Conservation (phyloP, 2,329 filamentous ascomycete genomes). For the Cladosporium sp. region DNA sequence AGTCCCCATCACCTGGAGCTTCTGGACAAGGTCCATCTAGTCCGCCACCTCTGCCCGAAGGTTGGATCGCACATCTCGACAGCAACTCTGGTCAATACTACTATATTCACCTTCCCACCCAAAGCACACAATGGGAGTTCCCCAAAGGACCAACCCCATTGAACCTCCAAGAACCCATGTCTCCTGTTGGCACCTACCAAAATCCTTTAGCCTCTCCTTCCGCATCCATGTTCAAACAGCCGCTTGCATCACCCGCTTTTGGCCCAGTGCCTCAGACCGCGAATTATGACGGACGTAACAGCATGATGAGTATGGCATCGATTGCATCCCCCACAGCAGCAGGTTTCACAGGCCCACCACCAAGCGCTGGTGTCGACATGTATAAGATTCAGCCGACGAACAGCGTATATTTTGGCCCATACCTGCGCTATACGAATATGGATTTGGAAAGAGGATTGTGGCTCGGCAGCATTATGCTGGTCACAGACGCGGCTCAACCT, state of each 20-base stretch:
- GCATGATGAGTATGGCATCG: constrained; percentile 75
- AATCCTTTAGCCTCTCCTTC: constrained; percentile 43
- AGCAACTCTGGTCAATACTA: constrained; percentile 97
- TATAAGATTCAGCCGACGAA: constrained; percentile 94
- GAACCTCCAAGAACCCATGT: constrained; percentile 78
- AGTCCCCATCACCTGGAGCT: constrained; percentile 32
- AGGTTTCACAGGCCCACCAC: constrained; percentile 88
- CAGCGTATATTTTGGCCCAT: constrained; percentile 95
- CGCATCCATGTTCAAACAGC: constrained; percentile 55
- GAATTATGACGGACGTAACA: constrained; percentile 67
- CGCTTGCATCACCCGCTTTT: constrained; percentile 75
- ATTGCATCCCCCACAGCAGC: constrained; percentile 69
- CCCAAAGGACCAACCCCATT: constrained; percentile 91
- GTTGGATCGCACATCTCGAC: constrained; percentile 96
- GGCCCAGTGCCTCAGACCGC: constrained; percentile 67
- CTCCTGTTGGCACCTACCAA: constrained; percentile 62
- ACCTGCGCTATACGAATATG: constrained; percentile 95
- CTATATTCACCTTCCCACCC: constrained; percentile 92
- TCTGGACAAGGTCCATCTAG: constrained; percentile 63
- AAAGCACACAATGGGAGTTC: constrained; percentile 98
- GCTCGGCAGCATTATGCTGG: constrained; percentile 88
- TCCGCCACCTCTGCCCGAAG: constrained; percentile 89
- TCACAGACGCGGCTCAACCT: constrained; percentile 85
- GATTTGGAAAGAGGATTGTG: constrained; percentile 85
- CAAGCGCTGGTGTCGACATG: constrained; percentile 82